A percentile compares a stretch with the other conserved stretches of the same genome.
Evolutionary conservation across 2,329 filamentous ascomycete species (phyloP).

Genomic region (Claviceps capensis): DNA sequence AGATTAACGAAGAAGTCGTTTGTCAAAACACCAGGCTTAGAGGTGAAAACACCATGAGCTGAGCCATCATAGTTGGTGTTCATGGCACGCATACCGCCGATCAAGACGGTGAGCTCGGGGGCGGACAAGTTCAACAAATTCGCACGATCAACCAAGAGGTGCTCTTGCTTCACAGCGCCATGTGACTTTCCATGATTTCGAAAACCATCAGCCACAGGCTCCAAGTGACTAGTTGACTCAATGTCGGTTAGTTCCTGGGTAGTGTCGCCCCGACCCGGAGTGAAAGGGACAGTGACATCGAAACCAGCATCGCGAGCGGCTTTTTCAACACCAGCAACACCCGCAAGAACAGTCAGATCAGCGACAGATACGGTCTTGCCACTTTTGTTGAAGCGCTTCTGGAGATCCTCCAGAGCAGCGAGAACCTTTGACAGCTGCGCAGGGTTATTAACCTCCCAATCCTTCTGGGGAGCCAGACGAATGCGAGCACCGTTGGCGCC

Average conservation of each 20-base stretch:
- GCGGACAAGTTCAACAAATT: conserved; percentile 56
- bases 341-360: conserved; percentile 66
- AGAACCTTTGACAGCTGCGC: conserved; percentile 49
- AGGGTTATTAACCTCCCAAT: conserved; percentile 66
- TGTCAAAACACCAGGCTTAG: conserved; percentile 51
- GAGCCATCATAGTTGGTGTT: conserved; percentile 61
- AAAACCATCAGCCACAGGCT: conserved; percentile 63
- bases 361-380: conserved; percentile 66
- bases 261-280: conserved; percentile 58
- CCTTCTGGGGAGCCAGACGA: conserved; percentile 55
- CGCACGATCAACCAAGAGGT: conserved; percentile 58
- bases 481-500: conserved; percentile 72
- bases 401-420: conserved; percentile 45
- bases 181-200: conserved; percentile 60
- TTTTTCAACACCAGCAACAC: conserved; percentile 58
- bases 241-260: conserved; percentile 59
- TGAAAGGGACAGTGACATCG: conserved; percentile 53
- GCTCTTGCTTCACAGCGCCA: conserved; percentile 48
- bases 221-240: conserved; percentile 48
- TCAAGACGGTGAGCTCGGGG: conserved; percentile 55
- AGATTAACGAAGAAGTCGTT: conserved; percentile 78
- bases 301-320: conserved; percentile 36
- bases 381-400: conserved; percentile 51
- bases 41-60: conserved; percentile 52
- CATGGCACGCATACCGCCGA: conserved; percentile 59